Base-by-base conservation (phyloP, 2,329 filamentous ascomycete genomes). In the Monilinia polystroma region DNA sequence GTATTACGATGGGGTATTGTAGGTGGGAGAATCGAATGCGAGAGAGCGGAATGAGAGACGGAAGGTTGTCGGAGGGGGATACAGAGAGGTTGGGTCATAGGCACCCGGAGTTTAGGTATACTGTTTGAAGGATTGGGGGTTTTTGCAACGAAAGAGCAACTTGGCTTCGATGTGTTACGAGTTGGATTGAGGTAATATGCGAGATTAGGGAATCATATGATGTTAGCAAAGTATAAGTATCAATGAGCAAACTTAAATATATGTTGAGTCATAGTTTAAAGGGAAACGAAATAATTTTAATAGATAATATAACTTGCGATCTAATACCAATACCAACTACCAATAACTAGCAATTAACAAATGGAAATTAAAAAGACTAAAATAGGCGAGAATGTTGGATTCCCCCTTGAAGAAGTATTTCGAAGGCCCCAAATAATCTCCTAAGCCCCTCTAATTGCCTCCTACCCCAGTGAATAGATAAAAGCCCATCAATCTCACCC, bases 1-100 rank as follows among this genome's bases (percentile, higher is more conserved):
- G 87, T 57, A 70, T 90, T 0, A 72, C 90, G 23, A 90, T 91
- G 78, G 84, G 87, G 18, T 68, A 68, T 83, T 2, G 69, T 89
- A 56, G 81, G 94, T 14, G 80, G 16, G 91, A 94, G 80, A 95
- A 95, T 73, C 81, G 79, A 72, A 90, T 86, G 78, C 83, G 91
- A 16, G 77, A 77, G 20, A 81, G 79, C 1, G 91, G 91, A 0
- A 77, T 81, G 73, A 81, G 90, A 35, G 87, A 94, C 75, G 75
- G 82, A 66, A 86, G 83, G 80, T 76, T 85, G 5, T 81, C 88
- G 69, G 90, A 90, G 80, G 82, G 80, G 26, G 79, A 81, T 52
- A 77, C 80, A 32, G 84, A 93, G 79, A 83, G 91, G 68, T 76
- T 92, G 71, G 91, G 91, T 1, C 91, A 95, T 76, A 81, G 81